Evolutionary conservation across 495 filamentous ascomycete genomes (phyloP), one percentile per base, ranked within the genome.

Genomic region (Clohesyomyces aquaticus): DNA sequence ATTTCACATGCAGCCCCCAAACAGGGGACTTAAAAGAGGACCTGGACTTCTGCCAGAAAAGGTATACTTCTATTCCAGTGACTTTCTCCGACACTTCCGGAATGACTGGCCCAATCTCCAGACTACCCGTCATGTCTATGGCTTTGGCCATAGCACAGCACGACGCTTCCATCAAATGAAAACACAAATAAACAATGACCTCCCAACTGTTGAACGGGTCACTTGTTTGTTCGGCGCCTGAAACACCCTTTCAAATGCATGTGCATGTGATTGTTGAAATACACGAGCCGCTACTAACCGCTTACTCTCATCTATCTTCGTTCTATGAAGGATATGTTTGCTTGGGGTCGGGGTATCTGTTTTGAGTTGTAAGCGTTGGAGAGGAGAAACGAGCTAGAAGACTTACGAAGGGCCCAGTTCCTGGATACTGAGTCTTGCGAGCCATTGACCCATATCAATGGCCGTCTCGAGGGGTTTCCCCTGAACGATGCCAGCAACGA

Each of bases 391-490:
- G 88, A 29, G 14, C 14, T 2, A 42, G 21, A 26, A 32, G 12
- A 52, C 57, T 22, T 90, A 98, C 91, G 91, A 94, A 78, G 94
- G 91, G 69, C 94, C 94, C 65, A 96, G 79, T 76, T 98, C 94
- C 80, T 89, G 84, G 76, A 98, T 94, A 80, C 91, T 91, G 71
- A 93, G 81, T 61, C 84, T 87, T 9, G 95, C 95, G 58, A 98
- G 84, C 94, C 94, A 98, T 75, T 96, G 91, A 49, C 95, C 94
- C 81, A 93, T 87, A 72, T 97, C 88, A 49, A 98, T 78, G 67
- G 81, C 82, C 60, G 86, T 82, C 51, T 87, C 87, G 12, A 98
- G 78, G 43, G 85, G 74, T 79, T 91, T 88, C 73, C 90, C 91
- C 73, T 90, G 81, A 48, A 96, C 90, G 61, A 98, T 78, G 67